phyloP scores from a whole-genome alignment of 106 monocot species.

The Dactylorhiza incarnata region DNA sequence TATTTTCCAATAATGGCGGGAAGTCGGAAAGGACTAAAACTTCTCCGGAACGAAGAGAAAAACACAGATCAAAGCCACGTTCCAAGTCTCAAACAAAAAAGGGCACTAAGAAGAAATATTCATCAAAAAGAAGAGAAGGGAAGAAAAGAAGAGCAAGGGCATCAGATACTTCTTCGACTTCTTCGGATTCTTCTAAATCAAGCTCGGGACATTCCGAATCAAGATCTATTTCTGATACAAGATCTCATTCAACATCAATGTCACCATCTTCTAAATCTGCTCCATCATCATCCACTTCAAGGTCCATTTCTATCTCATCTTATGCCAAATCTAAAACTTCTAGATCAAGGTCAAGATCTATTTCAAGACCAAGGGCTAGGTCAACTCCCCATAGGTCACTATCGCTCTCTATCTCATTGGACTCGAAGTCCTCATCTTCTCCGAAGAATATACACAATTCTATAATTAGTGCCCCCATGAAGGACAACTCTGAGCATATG shows the following conservation, averaged over 20 bases:
- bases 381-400: conserved; percentile 12
- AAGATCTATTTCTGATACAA: conserved; percentile 24
- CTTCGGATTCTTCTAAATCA: conserved; percentile 35
- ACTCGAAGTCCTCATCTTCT: conserved; percentile 19
- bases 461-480: not conserved
- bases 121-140: conserved; percentile 6
- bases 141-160: conserved; percentile 26
- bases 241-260: conserved; percentile 29
- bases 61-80: conserved; percentile 10
- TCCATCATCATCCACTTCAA: conserved; percentile 27
- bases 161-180: conserved; percentile 20
- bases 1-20: conserved; percentile 15
- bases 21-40: conserved; percentile 8
- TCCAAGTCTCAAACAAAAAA: conserved; percentile 18
- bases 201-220: conserved; percentile 18
- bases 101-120: conserved; percentile 8
- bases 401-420: conserved; percentile 39
- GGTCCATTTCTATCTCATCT: conserved; percentile 21
- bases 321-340: conserved; percentile 18
- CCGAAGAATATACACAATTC: conserved; percentile 10
- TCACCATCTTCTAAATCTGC: conserved; percentile 19
- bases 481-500: conserved; percentile 6
- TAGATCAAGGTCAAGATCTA: conserved; percentile 23
- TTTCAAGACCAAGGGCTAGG: conserved; percentile 13
- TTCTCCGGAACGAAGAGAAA: conserved; percentile 21